phyloP scores from a whole-genome alignment of 495 filamentous ascomycete species.

The Penicillium nucicola region DNA sequence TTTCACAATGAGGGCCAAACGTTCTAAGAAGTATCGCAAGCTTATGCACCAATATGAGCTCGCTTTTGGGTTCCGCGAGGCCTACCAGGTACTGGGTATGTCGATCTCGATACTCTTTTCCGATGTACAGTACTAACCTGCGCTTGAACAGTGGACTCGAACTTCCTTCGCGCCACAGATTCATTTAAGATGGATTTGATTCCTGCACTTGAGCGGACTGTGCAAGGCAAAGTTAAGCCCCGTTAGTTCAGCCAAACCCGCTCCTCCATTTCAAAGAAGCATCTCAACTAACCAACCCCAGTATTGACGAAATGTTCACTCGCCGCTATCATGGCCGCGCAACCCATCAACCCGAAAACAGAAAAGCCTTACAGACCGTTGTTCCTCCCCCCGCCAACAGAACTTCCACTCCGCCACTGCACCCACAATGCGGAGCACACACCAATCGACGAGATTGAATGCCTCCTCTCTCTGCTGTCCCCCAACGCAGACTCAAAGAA shows the following conservation, averaged over 20 bases:
- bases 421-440: constrained; percentile 79
- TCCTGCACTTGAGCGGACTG: constrained; percentile 65
- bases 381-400: constrained; percentile 43
- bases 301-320: constrained; percentile 63
- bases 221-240: constrained; percentile 82
- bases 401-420: constrained; percentile 81
- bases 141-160: constrained; percentile 62
- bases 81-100: constrained; percentile 84
- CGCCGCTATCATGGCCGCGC: constrained; percentile 40
- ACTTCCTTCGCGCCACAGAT: constrained; percentile 70
- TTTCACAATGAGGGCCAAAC: constrained; percentile 77
- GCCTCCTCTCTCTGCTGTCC: constrained; percentile 74
- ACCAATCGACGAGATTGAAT: constrained; percentile 73
- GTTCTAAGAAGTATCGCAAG: constrained; percentile 93
- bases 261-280: background rate
- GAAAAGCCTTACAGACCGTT: constrained; percentile 39
- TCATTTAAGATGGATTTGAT: constrained; percentile 78
- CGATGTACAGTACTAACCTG: constrained; percentile 9
- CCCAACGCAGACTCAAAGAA: constrained; percentile 54
- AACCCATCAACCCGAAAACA: constrained; percentile 46
- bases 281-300: constrained; percentile 18
- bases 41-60: constrained; percentile 89
- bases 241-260: constrained; percentile 45
- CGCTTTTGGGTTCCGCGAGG: constrained; percentile 81
- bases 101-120: background rate